Base-by-base conservation (phyloP, 768 basidiomycete genomes). In the Leccinum subgranulosum region DNA sequence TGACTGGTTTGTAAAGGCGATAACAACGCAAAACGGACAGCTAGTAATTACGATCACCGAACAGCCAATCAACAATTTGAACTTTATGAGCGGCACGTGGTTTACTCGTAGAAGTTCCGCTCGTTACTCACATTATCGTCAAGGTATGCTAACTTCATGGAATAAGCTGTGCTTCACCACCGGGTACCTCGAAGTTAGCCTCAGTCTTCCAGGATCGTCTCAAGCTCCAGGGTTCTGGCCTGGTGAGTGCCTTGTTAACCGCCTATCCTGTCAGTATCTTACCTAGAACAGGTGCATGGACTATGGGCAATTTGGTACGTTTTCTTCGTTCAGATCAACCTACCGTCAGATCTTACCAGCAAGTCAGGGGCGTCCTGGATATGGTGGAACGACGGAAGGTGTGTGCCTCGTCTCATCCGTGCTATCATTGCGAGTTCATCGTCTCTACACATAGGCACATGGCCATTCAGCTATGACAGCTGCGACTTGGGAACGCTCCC, bases 101-200 rank as follows among this genome's bases (percentile, higher is more conserved):
- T 41, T 41, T 5, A 12, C 43, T 14, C 51, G 23, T 36, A 7
- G 17, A 45, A 17, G n/a, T 56, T 54, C 50, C 15, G 49, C 51
- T 29, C 11, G 8, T 53, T 47, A 28, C 50, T 60, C 29, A 64
- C 21, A 53, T 63, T 52, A 31, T 54, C 51, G 19, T 49, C 36
- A 57, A 81, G 85, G 84, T 36, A 87, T 88, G 86, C 53, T 94
- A 10, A 85, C 88, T 63, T 82, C 86, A 12, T 97, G 95, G 94
- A 96, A 97, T 74, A 92, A 97, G 74, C 74, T 97, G 54, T 98
- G 95, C 75, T 97, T 94, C 74, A 95, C 86, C 15, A 93, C 92
- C 0, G 94, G 92, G 2, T 94, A 94, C 68, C 77, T 98, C 56
- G 97, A 97, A 74, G 84, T 88, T 3, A 82, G 79, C n/a, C 64